phyloP scores from a whole-genome alignment of 139 green algal species.

The Penium margaritaceum region DNA sequence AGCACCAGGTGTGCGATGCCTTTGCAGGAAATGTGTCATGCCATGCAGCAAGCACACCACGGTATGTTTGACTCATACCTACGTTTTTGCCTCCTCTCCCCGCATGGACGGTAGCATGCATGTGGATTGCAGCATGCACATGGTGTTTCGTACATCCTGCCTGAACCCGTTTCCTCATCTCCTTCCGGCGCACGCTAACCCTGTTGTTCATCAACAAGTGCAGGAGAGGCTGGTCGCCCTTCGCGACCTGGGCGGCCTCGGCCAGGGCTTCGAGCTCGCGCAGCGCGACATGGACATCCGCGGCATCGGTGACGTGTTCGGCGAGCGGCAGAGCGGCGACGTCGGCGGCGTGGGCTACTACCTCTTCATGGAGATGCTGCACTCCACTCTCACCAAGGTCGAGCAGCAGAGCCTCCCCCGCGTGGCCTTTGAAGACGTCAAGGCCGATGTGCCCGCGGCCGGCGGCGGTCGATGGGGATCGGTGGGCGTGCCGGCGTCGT shows the following conservation, averaged over 20 bases:
- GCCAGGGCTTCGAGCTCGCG: slow-evolving; percentile 48
- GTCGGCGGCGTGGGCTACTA: slow-evolving; percentile 36
- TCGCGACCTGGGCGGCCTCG: slow-evolving; percentile 45
- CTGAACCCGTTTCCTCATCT: not conserved
- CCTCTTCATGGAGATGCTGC: slow-evolving; percentile 51
- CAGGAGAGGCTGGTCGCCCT: slow-evolving; percentile 44
- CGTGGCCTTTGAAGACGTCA: slow-evolving; percentile 33
- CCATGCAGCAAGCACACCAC: no score
- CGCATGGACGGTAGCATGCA: no score
- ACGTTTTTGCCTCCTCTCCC: no score
- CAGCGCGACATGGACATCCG: slow-evolving; percentile 48
- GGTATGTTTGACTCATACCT: no score
- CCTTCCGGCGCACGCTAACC: not conserved
- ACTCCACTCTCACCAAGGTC: slow-evolving; percentile 37
- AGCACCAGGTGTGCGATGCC: no score
- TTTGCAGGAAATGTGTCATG: no score
- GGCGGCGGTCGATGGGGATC: slow-evolving; percentile 27
- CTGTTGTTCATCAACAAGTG: not conserved
- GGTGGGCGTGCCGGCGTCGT: slow-evolving; percentile 21
- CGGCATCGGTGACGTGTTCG: slow-evolving; percentile 50
- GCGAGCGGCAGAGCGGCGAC: slow-evolving; percentile 50
- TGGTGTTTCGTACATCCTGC: no score
- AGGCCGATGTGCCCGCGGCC: slow-evolving; percentile 11
- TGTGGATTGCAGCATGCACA: no score
- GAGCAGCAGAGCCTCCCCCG: slow-evolving; percentile 32